These are phyloP conservation scores for Diplodia mutila DNA, from an alignment of 2,329 filamentous ascomycete species.

Conservation along the genomic window DNA sequence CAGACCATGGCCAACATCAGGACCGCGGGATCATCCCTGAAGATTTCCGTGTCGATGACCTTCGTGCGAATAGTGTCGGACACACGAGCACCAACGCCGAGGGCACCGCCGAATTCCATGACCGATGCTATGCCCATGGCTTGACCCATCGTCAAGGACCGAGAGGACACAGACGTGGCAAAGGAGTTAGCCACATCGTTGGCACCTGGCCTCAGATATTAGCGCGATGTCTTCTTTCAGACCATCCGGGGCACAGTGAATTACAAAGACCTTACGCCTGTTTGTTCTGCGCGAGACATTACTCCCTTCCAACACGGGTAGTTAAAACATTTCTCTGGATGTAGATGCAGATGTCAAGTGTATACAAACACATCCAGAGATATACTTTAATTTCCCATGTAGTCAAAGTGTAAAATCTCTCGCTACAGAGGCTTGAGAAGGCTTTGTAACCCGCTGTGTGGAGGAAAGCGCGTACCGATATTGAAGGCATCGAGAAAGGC, in stretches of 20 bases:
- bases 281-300: too few relatives aligned
- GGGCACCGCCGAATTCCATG: constrained; percentile 52
- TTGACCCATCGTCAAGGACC: constrained; percentile 53
- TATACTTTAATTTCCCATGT: too few relatives aligned
- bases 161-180: constrained; percentile 53
- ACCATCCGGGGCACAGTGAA: too few relatives aligned
- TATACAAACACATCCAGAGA: too few relatives aligned
- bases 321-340: too few relatives aligned
- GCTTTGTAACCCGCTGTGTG: too few relatives aligned
- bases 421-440: background rate
- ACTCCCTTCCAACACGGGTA: too few relatives aligned
- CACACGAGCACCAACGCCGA: constrained; percentile 45
- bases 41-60: constrained; percentile 52
- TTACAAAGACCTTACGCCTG: too few relatives aligned
- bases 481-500: constrained; percentile 70
- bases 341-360: too few relatives aligned
- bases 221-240: background rate
- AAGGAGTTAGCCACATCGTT: constrained; percentile 57
- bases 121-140: constrained; percentile 50
- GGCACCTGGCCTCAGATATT: constrained; percentile 43
- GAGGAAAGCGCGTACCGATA: constrained; percentile 56
- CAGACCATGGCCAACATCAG: constrained; percentile 61
- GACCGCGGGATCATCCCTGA: constrained; percentile 50
- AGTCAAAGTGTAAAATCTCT: too few relatives aligned
- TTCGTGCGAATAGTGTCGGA: constrained; percentile 54